Evolutionary conservation across 148 eudicot species (phyloP).

Genomic region (Rhododendron henanense): DNA sequence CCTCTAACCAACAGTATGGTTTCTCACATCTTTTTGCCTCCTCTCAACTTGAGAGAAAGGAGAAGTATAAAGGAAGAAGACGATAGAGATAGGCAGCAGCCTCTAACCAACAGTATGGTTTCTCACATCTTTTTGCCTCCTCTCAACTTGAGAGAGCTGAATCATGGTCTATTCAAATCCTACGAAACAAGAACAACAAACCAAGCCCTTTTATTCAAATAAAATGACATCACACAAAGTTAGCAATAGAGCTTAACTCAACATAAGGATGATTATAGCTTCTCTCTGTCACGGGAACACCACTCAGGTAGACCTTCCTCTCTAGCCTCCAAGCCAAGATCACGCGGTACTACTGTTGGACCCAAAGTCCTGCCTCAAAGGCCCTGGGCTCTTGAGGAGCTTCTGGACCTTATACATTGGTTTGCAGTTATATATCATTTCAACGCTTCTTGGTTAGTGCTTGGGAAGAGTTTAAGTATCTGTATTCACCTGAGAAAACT

Average conservation of each 20-base stretch:
- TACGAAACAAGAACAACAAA: no score
- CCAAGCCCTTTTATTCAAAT: no score
- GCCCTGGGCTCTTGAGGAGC: background rate
- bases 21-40: no score
- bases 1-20: no score
- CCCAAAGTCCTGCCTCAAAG: background rate
- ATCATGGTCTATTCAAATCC: no score
- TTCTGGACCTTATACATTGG: background rate
- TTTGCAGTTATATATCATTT: background rate
- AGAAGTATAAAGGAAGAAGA: no score
- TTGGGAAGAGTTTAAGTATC: background rate
- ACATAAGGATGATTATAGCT: background rate
- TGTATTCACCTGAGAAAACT: conserved; percentile 8
- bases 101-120: no score
- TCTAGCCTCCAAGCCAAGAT: background rate
- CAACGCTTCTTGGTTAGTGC: background rate
- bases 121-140: no score
- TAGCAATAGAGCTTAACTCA: background rate
- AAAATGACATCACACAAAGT: background rate
- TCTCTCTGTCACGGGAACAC: background rate
- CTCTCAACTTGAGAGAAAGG: no score
- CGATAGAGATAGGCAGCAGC: no score
- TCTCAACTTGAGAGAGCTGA: no score
- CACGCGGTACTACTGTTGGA: background rate
- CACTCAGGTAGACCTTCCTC: background rate